These are phyloP conservation scores for Cladosporium sp. DNA, from an alignment of 2,329 filamentous ascomycete genomes.

Conservation along the genomic window DNA sequence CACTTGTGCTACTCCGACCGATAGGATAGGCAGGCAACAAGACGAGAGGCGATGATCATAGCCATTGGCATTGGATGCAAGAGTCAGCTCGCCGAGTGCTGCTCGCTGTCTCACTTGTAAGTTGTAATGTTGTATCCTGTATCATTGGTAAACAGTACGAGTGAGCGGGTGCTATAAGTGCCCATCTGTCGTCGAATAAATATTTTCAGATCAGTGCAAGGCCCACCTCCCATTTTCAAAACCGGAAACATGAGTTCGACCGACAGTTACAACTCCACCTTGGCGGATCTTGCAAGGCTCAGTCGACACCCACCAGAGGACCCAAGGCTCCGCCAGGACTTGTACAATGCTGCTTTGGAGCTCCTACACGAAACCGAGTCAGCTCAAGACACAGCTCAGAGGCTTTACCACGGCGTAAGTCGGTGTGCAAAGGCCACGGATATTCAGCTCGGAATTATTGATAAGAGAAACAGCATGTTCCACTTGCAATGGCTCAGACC, in stretches of 20 bases:
- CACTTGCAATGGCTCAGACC: conserved; percentile 13
- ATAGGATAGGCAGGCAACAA: neutral
- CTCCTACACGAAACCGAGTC: conserved; percentile 11
- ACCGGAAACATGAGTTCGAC: neutral
- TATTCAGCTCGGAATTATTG: neutral
- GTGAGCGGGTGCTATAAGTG: neutral
- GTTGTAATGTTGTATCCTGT: neutral
- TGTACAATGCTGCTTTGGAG: conserved; percentile 14
- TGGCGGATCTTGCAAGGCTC: neutral
- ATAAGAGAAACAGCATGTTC: conserved; percentile 4
- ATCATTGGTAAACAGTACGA: neutral
- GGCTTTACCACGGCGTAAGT: conserved; percentile 15
- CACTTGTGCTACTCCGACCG: neutral
- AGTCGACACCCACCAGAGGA: neutral
- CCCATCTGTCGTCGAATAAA: neutral
- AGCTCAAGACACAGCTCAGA: conserved; percentile 14
- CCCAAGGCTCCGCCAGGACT: neutral
- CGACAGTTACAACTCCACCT: neutral
- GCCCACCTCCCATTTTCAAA: neutral
- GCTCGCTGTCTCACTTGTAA: neutral
- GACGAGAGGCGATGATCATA: neutral
- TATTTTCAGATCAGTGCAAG: neutral
- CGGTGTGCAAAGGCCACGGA: neutral
- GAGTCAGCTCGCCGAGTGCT: neutral
- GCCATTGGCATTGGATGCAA: neutral